Evolutionary conservation across 495 filamentous ascomycete genomes (phyloP), one percentile per base, ranked within the genome.

Genomic region (Aspergillus conjunctus): DNA sequence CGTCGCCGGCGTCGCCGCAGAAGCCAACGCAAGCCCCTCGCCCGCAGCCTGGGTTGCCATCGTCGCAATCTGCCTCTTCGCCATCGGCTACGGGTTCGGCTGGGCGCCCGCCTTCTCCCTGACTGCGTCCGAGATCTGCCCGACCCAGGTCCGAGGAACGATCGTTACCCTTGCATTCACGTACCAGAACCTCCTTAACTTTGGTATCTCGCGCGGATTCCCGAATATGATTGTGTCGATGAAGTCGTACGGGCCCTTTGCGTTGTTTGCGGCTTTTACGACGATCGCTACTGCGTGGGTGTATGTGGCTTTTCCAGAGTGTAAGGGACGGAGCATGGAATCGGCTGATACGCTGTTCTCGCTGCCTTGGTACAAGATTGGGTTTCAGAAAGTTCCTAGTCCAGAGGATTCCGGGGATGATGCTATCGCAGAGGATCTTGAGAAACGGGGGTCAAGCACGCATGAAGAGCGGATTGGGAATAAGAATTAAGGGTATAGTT

Each of bases 51-150:
- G 56, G 59, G 51, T 67, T 15, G 61, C 65, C 7, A 66, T 70
- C 39, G 65, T 70, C 5, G 68, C 68, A 7, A 68, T 68, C 11
- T 70, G 63, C 37, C 20, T 70, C 30, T 70, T 62, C 20, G 68
- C 68, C 0, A 43, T 70, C 46, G 65, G 68, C 26, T 70, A 66
- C 51, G 63, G 55, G 18, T 66, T 66, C 57, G 62, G 62, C 11
- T 66, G 65, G 68, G 68, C 65, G 1, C 65, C 68, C 2, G 63
- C 54, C 2, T 66, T 66, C 52, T 71, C 62, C 3, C 55, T 71
- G 20, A 71, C 61, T 1, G 63, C 63, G 0, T 67, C 66, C 0
- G 68, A 71, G 43, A 67, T 68, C 31, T 71, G 66, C 32, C 62
- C 66, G 4, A 71, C 63, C 11, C 49, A 51, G 2, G 54, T 65